Evolutionary conservation across 2,329 filamentous ascomycete genomes (phyloP).

Genomic region (Cladosporium sphaerospermum): DNA sequence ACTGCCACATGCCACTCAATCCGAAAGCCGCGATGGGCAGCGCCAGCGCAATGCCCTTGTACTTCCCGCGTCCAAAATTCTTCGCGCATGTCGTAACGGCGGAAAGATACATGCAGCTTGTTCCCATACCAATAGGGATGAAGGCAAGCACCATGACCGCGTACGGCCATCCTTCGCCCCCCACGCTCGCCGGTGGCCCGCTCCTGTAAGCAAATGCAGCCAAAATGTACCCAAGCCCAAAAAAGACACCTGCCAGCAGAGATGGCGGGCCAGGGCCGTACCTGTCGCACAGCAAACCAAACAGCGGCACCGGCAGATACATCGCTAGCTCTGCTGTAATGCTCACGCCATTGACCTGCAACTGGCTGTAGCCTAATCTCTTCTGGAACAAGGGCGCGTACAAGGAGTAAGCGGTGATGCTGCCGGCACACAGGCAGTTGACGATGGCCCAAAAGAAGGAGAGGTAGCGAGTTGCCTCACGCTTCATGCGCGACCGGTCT

Average conservation of each 20-base stretch:
- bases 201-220: slow-evolving; percentile 72
- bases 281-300: slow-evolving; percentile 89
- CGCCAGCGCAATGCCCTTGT: slow-evolving; percentile 82
- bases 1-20: slow-evolving; percentile 91
- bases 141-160: slow-evolving; percentile 81
- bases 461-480: slow-evolving; percentile 46
- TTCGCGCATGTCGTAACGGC: slow-evolving; percentile 95
- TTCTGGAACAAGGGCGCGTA: slow-evolving; percentile 89
- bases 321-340: slow-evolving; percentile 81
- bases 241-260: slow-evolving; percentile 64
- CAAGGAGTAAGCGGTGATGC: slow-evolving; percentile 86
- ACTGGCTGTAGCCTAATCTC: slow-evolving; percentile 78
- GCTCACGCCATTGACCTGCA: slow-evolving; percentile 84
- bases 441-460: slow-evolving; percentile 57
- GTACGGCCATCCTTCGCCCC: slow-evolving; percentile 61
- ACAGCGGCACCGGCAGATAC: slow-evolving; percentile 84
- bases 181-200: slow-evolving; percentile 47
- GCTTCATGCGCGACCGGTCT: slow-evolving; percentile 50
- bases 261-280: slow-evolving; percentile 73
- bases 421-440: slow-evolving; percentile 74
- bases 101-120: slow-evolving; percentile 80
- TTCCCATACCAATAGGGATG: slow-evolving; percentile 72
- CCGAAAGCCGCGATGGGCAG: slow-evolving; percentile 90
- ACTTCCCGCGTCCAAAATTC: slow-evolving; percentile 87
- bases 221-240: slow-evolving; percentile 74